A percentile compares a stretch with the other conserved stretches of the same genome.
Conservation (phyloP, 148 eudicot genomes). For the Dysphania ambrosioides region DNA sequence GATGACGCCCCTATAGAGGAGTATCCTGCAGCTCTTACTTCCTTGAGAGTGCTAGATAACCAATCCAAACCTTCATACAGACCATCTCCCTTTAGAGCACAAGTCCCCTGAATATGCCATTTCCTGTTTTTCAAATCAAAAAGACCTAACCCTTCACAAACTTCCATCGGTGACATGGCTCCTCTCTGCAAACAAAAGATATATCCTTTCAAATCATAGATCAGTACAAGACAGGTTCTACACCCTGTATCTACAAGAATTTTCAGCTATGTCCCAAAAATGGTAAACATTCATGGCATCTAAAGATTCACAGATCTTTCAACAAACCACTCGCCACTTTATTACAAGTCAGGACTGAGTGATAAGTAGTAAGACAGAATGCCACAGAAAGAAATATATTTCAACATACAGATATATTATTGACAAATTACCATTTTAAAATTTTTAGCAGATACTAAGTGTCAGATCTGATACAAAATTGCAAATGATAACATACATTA, state of each 20-base stretch:
- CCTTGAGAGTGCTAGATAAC: conserved; percentile 91
- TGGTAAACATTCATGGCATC: neutral
- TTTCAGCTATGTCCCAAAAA: neutral
- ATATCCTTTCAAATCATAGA: neutral
- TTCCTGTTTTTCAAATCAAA: conserved; percentile 84
- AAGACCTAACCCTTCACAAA: conserved; percentile 90
- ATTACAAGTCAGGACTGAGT: neutral
- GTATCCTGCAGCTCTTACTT: conserved; percentile 79
- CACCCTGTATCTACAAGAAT: neutral
- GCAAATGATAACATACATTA: too few species aligned
- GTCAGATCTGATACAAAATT: too few species aligned
- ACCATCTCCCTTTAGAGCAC: conserved; percentile 94
- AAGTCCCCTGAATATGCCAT: conserved; percentile 99
- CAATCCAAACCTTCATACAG: conserved; percentile 98
- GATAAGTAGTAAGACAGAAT: too few species aligned
- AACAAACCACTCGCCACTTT: neutral
- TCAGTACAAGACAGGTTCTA: neutral
- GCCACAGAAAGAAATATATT: neutral
- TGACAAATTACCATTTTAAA: neutral
- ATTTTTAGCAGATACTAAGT: neutral
- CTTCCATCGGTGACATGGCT: conserved; percentile 95
- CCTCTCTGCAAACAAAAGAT: conserved; percentile 60
- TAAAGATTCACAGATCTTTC: too few species aligned
- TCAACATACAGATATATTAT: too few species aligned
- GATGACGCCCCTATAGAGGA: conserved; percentile 67